These are phyloP conservation scores for Maudiozyma saulgeensis DNA, from an alignment of 805 yeast species.

Conservation along the genomic window DNA sequence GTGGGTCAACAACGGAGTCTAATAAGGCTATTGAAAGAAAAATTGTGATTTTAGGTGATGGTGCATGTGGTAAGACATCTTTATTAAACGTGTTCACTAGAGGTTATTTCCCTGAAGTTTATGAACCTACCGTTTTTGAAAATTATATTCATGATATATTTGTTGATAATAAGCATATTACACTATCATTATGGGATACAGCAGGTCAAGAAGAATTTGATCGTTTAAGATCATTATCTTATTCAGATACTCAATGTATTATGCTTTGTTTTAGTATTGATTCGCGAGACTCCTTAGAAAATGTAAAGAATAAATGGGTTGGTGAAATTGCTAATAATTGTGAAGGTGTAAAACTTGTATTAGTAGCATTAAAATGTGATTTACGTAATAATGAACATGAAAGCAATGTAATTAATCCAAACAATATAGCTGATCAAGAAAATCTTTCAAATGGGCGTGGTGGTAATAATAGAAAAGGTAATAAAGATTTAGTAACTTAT, in stretches of 20 bases:
- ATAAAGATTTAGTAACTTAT: slow-evolving; percentile 58
- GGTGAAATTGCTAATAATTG: slow-evolving; percentile 96
- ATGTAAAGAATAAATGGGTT: slow-evolving; percentile 93
- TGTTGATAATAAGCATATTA: slow-evolving; percentile 88
- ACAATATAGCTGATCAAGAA: slow-evolving; percentile 21
- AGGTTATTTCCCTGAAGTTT: slow-evolving; percentile 96
- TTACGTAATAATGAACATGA: slow-evolving; percentile 62
- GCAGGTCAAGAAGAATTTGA: slow-evolving; percentile 99
- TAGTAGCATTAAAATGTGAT: slow-evolving; percentile 93
- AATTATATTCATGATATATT: slow-evolving; percentile 95
- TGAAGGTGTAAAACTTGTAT: slow-evolving; percentile 86
- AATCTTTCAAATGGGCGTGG: slow-evolving; percentile 8
- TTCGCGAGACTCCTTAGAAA: slow-evolving; percentile 86
- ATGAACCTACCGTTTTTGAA: slow-evolving; percentile 96
- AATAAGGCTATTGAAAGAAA: slow-evolving; percentile 63
- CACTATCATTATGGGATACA: slow-evolving; percentile 93
- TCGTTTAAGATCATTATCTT: slow-evolving; percentile 81
- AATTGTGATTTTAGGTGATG: slow-evolving; percentile 91
- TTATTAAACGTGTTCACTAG: slow-evolving; percentile 89
- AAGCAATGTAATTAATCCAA: slow-evolving; percentile 24
- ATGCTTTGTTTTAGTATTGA: slow-evolving; percentile 95
- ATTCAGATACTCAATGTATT: slow-evolving; percentile 92
- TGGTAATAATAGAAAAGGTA: not conserved
- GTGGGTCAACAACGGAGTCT: slow-evolving; percentile 25
- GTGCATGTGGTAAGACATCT: slow-evolving; percentile 98